Percentiles rank a stretch among this genome's conserved stretches.
Evolutionary conservation across 179 eudicot genomes (phyloP).

Genomic region (Beta lomatogona): DNA sequence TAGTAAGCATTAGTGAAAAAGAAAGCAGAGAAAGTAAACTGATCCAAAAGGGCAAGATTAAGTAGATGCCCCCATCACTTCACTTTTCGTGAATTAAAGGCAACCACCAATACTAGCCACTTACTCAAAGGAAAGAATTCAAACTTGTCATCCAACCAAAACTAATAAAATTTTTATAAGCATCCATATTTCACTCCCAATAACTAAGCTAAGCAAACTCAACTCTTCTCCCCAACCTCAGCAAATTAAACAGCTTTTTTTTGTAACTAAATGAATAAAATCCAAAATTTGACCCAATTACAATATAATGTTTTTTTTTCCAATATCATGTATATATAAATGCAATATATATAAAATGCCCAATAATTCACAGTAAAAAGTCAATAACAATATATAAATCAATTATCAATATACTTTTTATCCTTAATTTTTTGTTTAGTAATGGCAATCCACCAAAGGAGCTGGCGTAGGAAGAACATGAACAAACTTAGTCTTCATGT

Average conservation of each 20-base stretch:
- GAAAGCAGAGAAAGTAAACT: conserved; percentile 20
- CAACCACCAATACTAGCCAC: conserved; percentile 43
- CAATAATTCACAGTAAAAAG: conserved; percentile 27
- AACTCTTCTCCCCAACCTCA: not conserved
- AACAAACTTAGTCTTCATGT: conserved; percentile 31
- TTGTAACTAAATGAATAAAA: not conserved
- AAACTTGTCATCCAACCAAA: conserved; percentile 29
- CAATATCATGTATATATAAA: conserved; percentile 16
- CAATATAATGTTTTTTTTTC: not conserved
- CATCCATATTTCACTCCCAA: conserved; percentile 3
- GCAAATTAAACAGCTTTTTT: too few relatives aligned
- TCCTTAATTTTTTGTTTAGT: conserved; percentile 17
- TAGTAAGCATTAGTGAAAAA: conserved; percentile 14
- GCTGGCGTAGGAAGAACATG: conserved; percentile 43
- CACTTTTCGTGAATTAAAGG: conserved; percentile 50
- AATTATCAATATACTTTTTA: not conserved
- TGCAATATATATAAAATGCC: conserved; percentile 2
- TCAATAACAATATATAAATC: conserved; percentile 11
- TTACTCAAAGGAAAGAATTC: conserved; percentile 42
- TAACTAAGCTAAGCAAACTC: conserved; percentile 20
- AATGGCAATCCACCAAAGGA: conserved; percentile 44
- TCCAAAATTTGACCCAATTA: not conserved
- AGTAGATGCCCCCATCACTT: conserved; percentile 33
- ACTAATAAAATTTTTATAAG: not conserved
- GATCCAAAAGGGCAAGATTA: conserved; percentile 18